Base-by-base conservation (phyloP, 768 basidiomycete genomes). In the Tubosaeta sp. region DNA sequence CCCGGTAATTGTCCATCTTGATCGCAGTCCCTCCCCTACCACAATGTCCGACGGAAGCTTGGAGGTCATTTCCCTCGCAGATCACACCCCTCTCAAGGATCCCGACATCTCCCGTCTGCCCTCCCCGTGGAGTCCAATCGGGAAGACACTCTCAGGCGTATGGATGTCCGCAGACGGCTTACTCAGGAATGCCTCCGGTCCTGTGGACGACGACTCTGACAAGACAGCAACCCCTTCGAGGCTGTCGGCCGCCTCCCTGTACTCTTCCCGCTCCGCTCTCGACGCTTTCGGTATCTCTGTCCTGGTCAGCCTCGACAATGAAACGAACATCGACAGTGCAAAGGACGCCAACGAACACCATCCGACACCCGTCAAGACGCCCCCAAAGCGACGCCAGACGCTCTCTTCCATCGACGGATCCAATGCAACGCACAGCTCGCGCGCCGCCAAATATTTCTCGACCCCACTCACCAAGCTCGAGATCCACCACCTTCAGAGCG, bases 101-200 rank as follows among this genome's bases (percentile, higher is more conserved):
- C 57, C 41, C 7, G 45, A 53, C 42, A 12, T 42, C 10, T 39
- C 10, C 8, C 61, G 25, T 27, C 68, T 68, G 14, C 59, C 64
- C 13, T 70, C 66, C 3, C 66, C 68, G 5, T 70, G 66, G 66
- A 67, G 66, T 16, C 68, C 66, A 5, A 6, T 44, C 17, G 64
- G 57, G 47, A 54, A 39, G 17, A 3, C 14, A 1, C 22, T 53
- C 5, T 14, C 39, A 9, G 42, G 62, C 16, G 51, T 70, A 1
- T 69, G 66, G 65, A 48, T 68, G 44, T 55, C 66, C 46, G 46
- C 52, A 10, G 50, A 64, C 7, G 66, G 66, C 2, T 2, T 51
- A 8, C 50, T 69, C 47, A 26, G 29, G 38, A 56, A 53, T 6
- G 59, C 59, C 0, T 37, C 43, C 0, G 65, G 68, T 26, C 63